Evolutionary conservation across 371 early-diverging fungal species (phyloP).

Genomic region (Catenaria anguillulae): DNA sequence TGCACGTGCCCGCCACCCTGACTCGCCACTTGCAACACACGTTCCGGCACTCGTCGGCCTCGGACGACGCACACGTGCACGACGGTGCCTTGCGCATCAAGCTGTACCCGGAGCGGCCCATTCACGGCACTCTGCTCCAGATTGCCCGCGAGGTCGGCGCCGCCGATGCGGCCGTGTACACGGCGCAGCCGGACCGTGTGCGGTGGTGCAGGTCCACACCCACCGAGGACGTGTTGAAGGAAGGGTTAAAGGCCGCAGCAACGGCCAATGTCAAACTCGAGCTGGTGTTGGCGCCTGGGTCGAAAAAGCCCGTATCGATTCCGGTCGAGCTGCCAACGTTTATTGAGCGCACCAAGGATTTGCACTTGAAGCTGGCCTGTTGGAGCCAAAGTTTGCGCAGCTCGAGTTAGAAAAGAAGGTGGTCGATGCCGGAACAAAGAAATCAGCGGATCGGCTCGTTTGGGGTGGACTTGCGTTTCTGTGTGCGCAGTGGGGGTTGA

Average conservation of each 20-base stretch:
- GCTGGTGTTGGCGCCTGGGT: too few species aligned
- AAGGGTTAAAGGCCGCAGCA: not conserved
- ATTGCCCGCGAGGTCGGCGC: not conserved
- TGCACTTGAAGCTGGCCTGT: too few species aligned
- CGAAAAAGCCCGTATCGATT: not conserved
- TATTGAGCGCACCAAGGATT: too few species aligned
- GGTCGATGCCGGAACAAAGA: not conserved
- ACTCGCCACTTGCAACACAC: not conserved
- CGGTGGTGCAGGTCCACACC: conserved; percentile 1
- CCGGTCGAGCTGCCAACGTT: not conserved
- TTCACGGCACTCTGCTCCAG: not conserved
- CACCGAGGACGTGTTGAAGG: not conserved
- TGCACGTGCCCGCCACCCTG: not conserved
- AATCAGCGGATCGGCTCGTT: conserved; percentile 4
- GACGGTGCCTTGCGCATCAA: not conserved
- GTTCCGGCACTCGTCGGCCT: too few species aligned
- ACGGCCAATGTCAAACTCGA: not conserved
- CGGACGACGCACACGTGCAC: too few species aligned
- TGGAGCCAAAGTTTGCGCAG: not conserved
- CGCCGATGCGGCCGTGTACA: not conserved
- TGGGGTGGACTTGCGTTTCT: conserved; percentile 6
- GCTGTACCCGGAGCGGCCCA: not conserved
- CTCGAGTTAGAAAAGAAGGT: not conserved
- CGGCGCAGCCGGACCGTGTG: not conserved
- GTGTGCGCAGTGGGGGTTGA: conserved; percentile 7